These are phyloP conservation scores for Solanum sitiens DNA, from an alignment of 257 asterid species.

Conservation along the genomic window DNA sequence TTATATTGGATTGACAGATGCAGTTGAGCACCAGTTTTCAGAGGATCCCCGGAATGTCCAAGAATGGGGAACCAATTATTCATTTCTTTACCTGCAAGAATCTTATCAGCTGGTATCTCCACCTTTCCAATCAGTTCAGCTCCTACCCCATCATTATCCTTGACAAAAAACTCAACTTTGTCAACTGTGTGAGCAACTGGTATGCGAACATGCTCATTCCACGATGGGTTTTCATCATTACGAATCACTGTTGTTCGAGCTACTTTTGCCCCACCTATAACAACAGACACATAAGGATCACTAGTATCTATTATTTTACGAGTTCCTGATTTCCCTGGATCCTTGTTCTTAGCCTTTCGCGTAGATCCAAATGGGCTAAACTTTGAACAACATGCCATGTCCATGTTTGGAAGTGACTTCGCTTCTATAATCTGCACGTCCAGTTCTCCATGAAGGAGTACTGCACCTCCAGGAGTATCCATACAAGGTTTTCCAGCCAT, in stretches of 20 bases:
- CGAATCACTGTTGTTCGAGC: slow-evolving; percentile 72
- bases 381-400: neutral
- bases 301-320: slow-evolving; percentile 48
- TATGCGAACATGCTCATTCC: slow-evolving; percentile 71
- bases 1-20: slow-evolving; percentile 2
- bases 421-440: slow-evolving; percentile 10
- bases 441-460: slow-evolving; percentile 12
- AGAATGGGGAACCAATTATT: slow-evolving; percentile 59
- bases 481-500: neutral
- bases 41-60: slow-evolving; percentile 52
- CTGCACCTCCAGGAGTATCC: neutral
- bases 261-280: slow-evolving; percentile 72
- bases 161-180: slow-evolving; percentile 71
- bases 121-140: slow-evolving; percentile 76
- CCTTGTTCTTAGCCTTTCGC: neutral
- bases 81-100: slow-evolving; percentile 29
- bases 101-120: slow-evolving; percentile 40
- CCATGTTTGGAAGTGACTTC: slow-evolving; percentile 9
- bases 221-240: slow-evolving; percentile 68
- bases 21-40: slow-evolving; percentile 37
- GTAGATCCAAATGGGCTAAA: neutral
- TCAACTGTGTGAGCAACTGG: slow-evolving; percentile 79
- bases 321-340: neutral
- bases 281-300: slow-evolving; percentile 82
- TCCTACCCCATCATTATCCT: slow-evolving; percentile 81